Evolutionary conservation across 805 yeast species (phyloP), one percentile per base, ranked within the genome.

Genomic region (Wickerhamiella australiensis): DNA sequence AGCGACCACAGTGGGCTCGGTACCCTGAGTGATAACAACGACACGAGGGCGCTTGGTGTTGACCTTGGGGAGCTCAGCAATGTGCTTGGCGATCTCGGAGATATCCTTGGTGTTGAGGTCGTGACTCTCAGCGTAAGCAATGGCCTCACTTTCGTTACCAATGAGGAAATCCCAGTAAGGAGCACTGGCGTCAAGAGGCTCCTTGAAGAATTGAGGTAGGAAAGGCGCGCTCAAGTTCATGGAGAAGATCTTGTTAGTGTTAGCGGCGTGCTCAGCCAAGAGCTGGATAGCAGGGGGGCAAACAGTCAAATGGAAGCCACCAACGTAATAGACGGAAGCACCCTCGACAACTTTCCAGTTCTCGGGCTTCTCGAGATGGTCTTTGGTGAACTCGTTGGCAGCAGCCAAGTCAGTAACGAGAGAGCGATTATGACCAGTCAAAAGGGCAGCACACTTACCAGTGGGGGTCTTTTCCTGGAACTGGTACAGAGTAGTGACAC

Each of bases 261-360:
- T 83, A 54, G 92, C 83, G 56, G 97, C 96, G 65, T 92, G 95
- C 69, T 86, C 76, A 59, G 96, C 98, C 60, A 92, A 75, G 52
- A 80, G 79, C 59, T 76, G 73, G 62, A 92, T 92, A 51, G 98
- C 96, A 53, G 82, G 94, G 57, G 95, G 96, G 57, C 95, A 85
- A 51, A 92, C 99, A 51, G 99, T 92, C 70, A 92, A 76, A 69
- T 92, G 99, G 85, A 80, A 92, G n/a, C 99, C 99, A 62, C 97
- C 98, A 64, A 92, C 83, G 77, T 92, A 92, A 75, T 71, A 92
- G 61, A 73, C 75, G 66, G 79, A 73, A 53, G 90, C 97, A 46
- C 71, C 73, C 69, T 85, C 87, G 54, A 92, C 95, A 52, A 73
- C 69, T 56, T 70, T 71, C 96, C 96, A 88, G 76, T 88, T 85